phyloP scores from a whole-genome alignment of 2,329 filamentous ascomycete genomes.

The Sclerotinia glacialis region DNA sequence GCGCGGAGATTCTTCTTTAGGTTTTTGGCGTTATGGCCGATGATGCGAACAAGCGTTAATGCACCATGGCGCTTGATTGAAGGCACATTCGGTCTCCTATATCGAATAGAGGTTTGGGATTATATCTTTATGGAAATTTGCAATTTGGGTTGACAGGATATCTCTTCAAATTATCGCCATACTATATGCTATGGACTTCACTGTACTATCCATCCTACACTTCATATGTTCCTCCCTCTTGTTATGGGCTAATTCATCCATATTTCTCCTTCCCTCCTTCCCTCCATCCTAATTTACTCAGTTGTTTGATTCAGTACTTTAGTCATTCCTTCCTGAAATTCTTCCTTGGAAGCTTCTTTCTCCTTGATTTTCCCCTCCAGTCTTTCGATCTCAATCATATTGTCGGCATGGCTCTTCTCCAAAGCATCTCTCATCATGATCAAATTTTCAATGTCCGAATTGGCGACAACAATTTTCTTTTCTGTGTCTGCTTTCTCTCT shows the following conservation, averaged over 20 bases:
- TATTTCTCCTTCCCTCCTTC: background rate
- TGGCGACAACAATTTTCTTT: background rate
- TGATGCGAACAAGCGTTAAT: constrained; percentile 13
- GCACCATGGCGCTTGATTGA: background rate
- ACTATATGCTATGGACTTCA: background rate
- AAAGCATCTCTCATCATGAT: background rate
- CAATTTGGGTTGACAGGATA: background rate
- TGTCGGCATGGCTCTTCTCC: background rate
- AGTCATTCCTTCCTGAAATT: background rate
- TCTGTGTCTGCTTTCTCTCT: background rate
- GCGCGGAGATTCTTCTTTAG: background rate
- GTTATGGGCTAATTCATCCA: too few relatives aligned
- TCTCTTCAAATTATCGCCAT: background rate
- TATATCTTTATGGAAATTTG: background rate
- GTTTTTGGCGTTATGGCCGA: background rate
- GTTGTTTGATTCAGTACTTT: background rate
- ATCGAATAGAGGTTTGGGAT: background rate
- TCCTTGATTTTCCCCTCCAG: background rate
- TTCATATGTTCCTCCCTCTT: background rate
- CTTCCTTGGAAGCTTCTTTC: background rate
- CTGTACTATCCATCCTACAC: background rate
- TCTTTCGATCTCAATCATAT: background rate
- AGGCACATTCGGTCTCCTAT: background rate
- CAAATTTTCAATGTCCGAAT: background rate
- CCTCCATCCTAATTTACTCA: background rate